These are phyloP conservation scores for Boletus rufocinnamomeus DNA, from an alignment of 768 basidiomycete genomes.

Conservation along the genomic window DNA sequence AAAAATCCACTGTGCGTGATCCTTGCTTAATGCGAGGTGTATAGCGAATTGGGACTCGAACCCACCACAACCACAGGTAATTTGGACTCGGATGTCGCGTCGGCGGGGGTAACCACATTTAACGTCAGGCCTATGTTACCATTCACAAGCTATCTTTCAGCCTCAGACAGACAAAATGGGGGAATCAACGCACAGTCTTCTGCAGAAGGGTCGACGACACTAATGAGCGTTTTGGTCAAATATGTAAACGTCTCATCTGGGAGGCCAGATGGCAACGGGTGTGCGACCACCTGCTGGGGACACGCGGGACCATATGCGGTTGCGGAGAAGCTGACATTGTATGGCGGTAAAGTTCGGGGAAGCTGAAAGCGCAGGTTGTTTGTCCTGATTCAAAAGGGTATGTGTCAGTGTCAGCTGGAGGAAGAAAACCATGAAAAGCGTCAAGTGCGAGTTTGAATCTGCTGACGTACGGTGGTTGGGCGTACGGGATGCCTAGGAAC, in stretches of 20 bases:
- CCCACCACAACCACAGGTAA: constrained; percentile 59
- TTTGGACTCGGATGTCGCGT: constrained; percentile 41
- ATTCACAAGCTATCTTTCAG: background rate
- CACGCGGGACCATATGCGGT: constrained; percentile 11
- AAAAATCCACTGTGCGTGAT: constrained; percentile 33
- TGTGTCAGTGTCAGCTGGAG: background rate
- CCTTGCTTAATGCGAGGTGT: too few species aligned
- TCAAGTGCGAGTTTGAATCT: background rate
- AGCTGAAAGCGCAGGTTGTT: constrained; percentile 38
- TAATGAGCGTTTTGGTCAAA: constrained; percentile 32
- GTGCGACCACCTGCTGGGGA: constrained; percentile 3
- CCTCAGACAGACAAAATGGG: too few species aligned
- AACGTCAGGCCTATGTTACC: constrained; percentile 44
- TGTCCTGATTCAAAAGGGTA: constrained; percentile 20
- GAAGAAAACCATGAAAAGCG: too few species aligned
- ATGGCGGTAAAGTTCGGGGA: constrained; percentile 8
- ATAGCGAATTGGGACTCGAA: background rate
- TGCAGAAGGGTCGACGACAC: constrained; percentile 31
- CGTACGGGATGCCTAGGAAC: constrained; percentile 46
- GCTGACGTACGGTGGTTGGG: constrained; percentile 38
- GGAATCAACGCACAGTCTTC: constrained; percentile 48
- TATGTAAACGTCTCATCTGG: constrained; percentile 19
- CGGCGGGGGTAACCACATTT: constrained; percentile 50
- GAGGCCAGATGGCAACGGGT: constrained; percentile 18
- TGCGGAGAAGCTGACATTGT: constrained; percentile 9